Base-by-base conservation (phyloP, 2,329 filamentous ascomycete species). In the Pezicula radicicola region DNA sequence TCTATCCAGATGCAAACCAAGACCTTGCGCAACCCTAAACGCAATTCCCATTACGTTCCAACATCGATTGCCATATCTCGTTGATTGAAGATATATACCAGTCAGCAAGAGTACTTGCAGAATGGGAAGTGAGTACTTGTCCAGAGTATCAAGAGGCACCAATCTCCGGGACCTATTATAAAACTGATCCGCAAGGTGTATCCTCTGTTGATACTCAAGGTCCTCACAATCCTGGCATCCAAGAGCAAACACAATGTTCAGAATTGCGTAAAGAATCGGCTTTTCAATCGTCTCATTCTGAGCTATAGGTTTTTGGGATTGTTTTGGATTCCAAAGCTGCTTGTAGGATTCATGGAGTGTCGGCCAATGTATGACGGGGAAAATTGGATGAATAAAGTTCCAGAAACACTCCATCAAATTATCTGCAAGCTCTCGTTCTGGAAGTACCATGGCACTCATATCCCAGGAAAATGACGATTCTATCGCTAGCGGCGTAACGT, bases 181-280 rank as follows among this genome's bases (percentile, higher is more conserved):
- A 48, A 66, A 65, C 33, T 60, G 54, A 9, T 61, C 54, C 0
- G 61, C 60, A 6, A 60, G 46, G 12, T 27, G 30, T 3, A 45
- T 42, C 30, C 51, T 54, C 2, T 57, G 44, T 5, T 48, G 25
- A 0, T 39, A 44, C 30, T 48, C 37, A 39, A 60, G 9, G 0
- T 43, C 46, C 4, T 56, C 56, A 51, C 54, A 60, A 7, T 59
- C 59, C 44, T 63, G 59, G 30, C 62, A 65, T 7, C 60, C 65
- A 6, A 68, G 43, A 6, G 67, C 67, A 12, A 69, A 56, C 2
- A 64, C 54, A 19, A 68, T 60, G 51, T 68, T 70, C 6, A 69
- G 48, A 1, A 54, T 64, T 16, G 65, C 57, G n/a, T 56, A 53
- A 39, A 60, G 60, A 1, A 53, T 49, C n/a, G 33, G 40, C 33